Base-by-base conservation (phyloP, 768 basidiomycete genomes). In the Phaeolepiota aurea region DNA sequence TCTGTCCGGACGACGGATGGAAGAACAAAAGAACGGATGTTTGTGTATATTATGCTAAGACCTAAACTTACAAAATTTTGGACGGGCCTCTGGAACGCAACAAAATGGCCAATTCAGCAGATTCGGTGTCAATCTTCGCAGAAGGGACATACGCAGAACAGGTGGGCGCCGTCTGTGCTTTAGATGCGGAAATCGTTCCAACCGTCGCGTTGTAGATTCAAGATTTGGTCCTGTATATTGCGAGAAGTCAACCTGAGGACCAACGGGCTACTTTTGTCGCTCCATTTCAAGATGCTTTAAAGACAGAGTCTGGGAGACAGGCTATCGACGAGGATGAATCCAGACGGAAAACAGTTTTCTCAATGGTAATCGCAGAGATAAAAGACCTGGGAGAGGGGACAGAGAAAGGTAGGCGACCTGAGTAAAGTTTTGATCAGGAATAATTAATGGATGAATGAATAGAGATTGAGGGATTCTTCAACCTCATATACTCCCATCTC, bases 381-480 rank as follows among this genome's bases (percentile, higher is more conserved):
- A 83, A 77, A 48, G 67, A 74, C 2, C 53, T 89, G 13, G 87
- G 89, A 20, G 83, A 86, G 23, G 87, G 88, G 28, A 65, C 72
- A 13, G 87, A 89, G 47, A 77, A 76, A 66, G 88, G 88, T 83
- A 9, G 16, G 12, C 18, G 9, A 31, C 18, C 33, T 35, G 7
- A 35, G 28, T 14, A 31, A 31, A 31, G 50, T 35, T 73, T 56
- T 33, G 37, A 19, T 20, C 41, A 15, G 19, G 19, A 33, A n/a
- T 19, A 38, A 10, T 15, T 46, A 33, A 32, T 46, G 12, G 33
- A 16, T 23, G 16, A 36, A 12, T 20, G 21, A 15, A 16, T 55
- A 86, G 83, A 91, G 63, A 78, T 79, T 47, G 87, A 90, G 63
- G 88, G 88, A 14, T 90, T 89, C 59, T 90, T 88, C 70, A 89